Conservation (phyloP, 129 eudicot species). For the carrot (Daucus carota) region DH1_v3.0 NC_030389.2:38919501-38920000, state of each 20-base stretch:
- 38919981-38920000: conserved; percentile 16
- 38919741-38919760: conserved; percentile 12
- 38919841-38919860: not conserved
- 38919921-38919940: conserved; percentile 13
- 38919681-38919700: conserved; percentile 44
- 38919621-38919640: conserved; percentile 61
- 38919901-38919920: not conserved
- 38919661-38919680: conserved; percentile 55
- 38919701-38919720: conserved; percentile 24
- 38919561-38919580: conserved; percentile 9
- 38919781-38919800: conserved; percentile 28
- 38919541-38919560: conserved; percentile 16
- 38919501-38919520: conserved; percentile 41
- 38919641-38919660: conserved; percentile 16
- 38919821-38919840: conserved; percentile 17
- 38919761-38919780: conserved; percentile 21
- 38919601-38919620: conserved; percentile 26
- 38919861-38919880: conserved; percentile 13
- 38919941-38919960: not conserved
- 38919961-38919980: not conserved
- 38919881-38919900: conserved; percentile 17
- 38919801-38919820: conserved; percentile 34
- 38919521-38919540: conserved; percentile 40
- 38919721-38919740: conserved; percentile 29
- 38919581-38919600: conserved; percentile 18